Evolutionary conservation across 257 asterid species (phyloP).

Genomic region (Linaria vulgaris): DNA sequence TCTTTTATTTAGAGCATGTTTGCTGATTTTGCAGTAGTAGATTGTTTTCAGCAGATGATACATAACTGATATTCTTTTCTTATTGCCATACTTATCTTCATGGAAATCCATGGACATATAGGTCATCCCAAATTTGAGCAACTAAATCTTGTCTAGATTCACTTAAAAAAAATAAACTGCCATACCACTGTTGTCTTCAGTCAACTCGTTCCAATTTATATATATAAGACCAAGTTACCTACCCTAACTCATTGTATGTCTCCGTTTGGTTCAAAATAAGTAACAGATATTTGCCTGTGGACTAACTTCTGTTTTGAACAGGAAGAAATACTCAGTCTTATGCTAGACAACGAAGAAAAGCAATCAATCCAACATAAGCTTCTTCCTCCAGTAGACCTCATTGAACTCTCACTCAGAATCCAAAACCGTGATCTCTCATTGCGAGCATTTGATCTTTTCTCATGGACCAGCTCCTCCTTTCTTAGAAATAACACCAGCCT

Average conservation of each 20-base stretch:
- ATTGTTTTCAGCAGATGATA: neutral
- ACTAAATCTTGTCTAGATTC: neutral
- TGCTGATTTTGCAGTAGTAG: neutral
- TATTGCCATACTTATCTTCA: neutral
- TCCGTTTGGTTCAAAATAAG: neutral
- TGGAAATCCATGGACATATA: neutral
- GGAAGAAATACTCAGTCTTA: conserved; percentile 65
- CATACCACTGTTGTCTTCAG: neutral
- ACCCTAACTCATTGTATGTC: neutral
- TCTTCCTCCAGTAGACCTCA: conserved; percentile 78
- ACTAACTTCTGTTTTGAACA: conserved; percentile 34
- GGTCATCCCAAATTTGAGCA: neutral
- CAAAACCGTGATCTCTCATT: conserved; percentile 53
- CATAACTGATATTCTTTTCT: neutral
- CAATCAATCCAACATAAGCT: conserved; percentile 49
- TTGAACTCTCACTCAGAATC: conserved; percentile 68
- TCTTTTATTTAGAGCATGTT: no score
- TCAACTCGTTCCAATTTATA: neutral
- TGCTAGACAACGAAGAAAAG: conserved; percentile 55
- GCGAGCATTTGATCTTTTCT: conserved; percentile 77
- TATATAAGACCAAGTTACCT: neutral
- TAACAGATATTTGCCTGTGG: neutral
- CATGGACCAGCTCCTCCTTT: conserved; percentile 86
- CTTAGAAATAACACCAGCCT: conserved; percentile 61
- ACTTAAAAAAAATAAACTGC: neutral